Percentiles rank a stretch among this genome's conserved stretches.
Evolutionary conservation across 75 land plant species (phyloP).

Genomic region (Cunninghamia lanceolata): DNA sequence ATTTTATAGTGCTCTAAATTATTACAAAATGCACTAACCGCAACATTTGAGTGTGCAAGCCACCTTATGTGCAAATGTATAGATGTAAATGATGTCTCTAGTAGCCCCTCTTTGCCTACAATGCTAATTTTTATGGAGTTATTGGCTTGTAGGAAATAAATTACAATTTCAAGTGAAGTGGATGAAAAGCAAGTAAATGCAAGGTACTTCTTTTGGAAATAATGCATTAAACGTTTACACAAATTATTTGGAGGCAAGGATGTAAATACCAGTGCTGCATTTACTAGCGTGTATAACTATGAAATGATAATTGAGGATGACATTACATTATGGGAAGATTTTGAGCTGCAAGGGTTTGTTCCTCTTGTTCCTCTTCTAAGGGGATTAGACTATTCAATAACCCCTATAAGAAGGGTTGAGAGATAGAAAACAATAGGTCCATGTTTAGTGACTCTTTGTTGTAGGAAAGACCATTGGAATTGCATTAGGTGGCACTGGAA

Average conservation of each 20-base stretch:
- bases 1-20: slow-evolving; percentile 21
- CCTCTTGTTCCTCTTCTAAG: slow-evolving; percentile 46
- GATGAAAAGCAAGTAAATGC: slow-evolving; percentile 38
- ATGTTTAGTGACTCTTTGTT: slow-evolving; percentile 36
- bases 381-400: slow-evolving; percentile 36
- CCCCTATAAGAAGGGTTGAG: slow-evolving; percentile 13
- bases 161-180: slow-evolving; percentile 21
- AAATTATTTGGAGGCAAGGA: slow-evolving; percentile 13
- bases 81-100: slow-evolving; percentile 17
- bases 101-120: slow-evolving; percentile 44
- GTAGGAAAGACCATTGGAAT: slow-evolving; percentile 46
- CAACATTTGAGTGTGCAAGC: slow-evolving; percentile 50
- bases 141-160: slow-evolving; percentile 34
- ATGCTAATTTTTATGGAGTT: slow-evolving; percentile 59
- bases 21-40: slow-evolving; percentile 28
- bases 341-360: slow-evolving; percentile 60
- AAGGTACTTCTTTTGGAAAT: slow-evolving; percentile 41
- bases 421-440: slow-evolving; percentile 21
- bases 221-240: slow-evolving; percentile 33
- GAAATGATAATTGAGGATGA: not conserved
- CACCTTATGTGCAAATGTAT: slow-evolving; percentile 42
- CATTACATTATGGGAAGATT: slow-evolving; percentile 66
- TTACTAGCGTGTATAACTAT: slow-evolving; percentile 4
- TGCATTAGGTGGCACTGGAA: slow-evolving; percentile 28
- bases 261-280: slow-evolving; percentile 17